phyloP scores from a whole-genome alignment of 106 monocot species.

The Apostasia ramifera region DNA sequence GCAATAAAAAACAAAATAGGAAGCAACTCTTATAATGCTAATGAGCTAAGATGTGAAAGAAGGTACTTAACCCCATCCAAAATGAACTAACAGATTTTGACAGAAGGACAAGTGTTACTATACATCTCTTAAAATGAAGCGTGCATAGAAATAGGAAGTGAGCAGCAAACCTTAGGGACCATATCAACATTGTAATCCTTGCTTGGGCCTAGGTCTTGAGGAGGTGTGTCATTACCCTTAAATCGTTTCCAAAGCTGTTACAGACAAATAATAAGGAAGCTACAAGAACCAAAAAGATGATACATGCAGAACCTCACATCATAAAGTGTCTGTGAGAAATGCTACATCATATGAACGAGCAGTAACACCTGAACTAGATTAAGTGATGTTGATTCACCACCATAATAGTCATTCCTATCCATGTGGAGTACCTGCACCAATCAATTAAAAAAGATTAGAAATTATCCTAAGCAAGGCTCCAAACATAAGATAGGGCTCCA shows the following conservation, averaged over 20 bases:
- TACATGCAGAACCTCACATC: background rate
- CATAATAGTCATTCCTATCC: slow-evolving; percentile 68
- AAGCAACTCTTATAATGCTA: too few relatives aligned
- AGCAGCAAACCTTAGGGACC: slow-evolving; percentile 58
- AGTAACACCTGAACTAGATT: slow-evolving; percentile 50
- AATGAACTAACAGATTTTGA: too few relatives aligned
- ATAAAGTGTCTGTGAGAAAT: background rate
- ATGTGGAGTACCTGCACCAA: slow-evolving; percentile 45
- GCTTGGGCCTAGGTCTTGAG: slow-evolving; percentile 58
- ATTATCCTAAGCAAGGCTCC: too few relatives aligned
- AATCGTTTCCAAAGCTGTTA: slow-evolving; percentile 84
- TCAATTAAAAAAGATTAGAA: too few relatives aligned
- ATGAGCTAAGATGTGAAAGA: too few relatives aligned
- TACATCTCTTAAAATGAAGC: too few relatives aligned
- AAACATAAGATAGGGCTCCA: too few relatives aligned
- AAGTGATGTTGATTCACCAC: slow-evolving; percentile 51
- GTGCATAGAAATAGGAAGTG: background rate
- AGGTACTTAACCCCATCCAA: too few relatives aligned
- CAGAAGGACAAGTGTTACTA: too few relatives aligned
- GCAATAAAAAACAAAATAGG: too few relatives aligned
- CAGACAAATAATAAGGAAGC: background rate
- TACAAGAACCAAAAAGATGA: background rate
- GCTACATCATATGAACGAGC: background rate
- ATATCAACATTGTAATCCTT: slow-evolving; percentile 90
- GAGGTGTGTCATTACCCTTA: slow-evolving; percentile 55